Base-by-base conservation (phyloP, 768 basidiomycete genomes). In the Calvatia gigantea region DNA sequence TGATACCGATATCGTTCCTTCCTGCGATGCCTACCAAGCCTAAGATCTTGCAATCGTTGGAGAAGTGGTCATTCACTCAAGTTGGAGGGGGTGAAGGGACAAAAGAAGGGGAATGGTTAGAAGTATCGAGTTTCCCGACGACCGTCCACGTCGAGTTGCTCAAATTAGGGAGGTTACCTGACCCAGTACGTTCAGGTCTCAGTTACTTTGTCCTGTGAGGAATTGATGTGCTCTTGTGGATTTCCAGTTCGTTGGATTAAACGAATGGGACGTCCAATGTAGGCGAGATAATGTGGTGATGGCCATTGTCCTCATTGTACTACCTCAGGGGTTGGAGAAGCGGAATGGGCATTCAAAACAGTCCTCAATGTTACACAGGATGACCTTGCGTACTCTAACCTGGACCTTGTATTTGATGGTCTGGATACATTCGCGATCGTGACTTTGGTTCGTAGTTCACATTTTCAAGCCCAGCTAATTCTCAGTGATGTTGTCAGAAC, bases 261-360 rank as follows among this genome's bases (percentile, higher is more conserved):
- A 88, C 58, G 94, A 96, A 67, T 92, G 88, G 86, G 88, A 94
- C 62, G 87, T 93, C 12, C 94, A 96, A 73, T 95, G 93, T 92
- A 59, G 62, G 83, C 67, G 2, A 54, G 15, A 5, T 14, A 11
- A 4, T 6, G 11, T 17, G 2, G 11, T 23, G 11, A 21, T 4
- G 25, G 41, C n/a, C 35, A n/a, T 4, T 37, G 6, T 38, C 9
- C n/a, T 27, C 5, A 41, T 37, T 7, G 6, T 35, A 15, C 35
- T 21, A 50, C 19, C 27, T 38, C 33, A 95, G 93, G 94, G 95
- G 75, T 97, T 35, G 93, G 91, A 31, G 94, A 97, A 67, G 77
- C 79, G 7, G 81, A 86, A 32, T 97, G 95, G 95, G 74, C 77
- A 17, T 98, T 96, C 76, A 86, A 79, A 64, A 86, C 84, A 3